Evolutionary conservation across 2,329 filamentous ascomycete species (phyloP).

Genomic region (Madurella mycetomatis): DNA sequence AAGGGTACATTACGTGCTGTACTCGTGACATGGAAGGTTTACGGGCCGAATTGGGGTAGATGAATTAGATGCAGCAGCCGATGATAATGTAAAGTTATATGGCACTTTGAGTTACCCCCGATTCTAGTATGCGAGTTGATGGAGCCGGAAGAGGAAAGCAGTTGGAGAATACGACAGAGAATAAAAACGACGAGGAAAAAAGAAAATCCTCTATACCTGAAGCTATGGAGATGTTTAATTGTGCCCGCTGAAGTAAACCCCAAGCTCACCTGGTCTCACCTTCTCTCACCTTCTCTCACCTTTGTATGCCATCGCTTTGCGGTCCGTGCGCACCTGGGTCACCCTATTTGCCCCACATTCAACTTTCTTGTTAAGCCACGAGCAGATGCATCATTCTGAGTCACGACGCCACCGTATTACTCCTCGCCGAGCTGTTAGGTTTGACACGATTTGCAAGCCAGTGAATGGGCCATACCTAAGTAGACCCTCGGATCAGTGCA

Average conservation of each 20-base stretch:
- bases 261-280: constrained; percentile 13
- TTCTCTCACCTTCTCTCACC: background rate
- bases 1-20: background rate
- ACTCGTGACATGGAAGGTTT: background rate
- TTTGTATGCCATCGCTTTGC: background rate
- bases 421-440: background rate
- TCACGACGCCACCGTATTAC: background rate
- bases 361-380: background rate
- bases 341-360: background rate
- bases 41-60: background rate
- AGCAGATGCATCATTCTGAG: background rate
- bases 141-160: too few species aligned
- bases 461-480: too few species aligned
- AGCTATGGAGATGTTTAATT: too few species aligned
- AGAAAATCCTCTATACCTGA: too few species aligned
- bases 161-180: too few species aligned
- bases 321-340: background rate
- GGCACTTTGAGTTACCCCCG: too few species aligned
- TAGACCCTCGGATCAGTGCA: too few species aligned
- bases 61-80: too few species aligned
- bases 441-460: background rate
- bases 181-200: too few species aligned
- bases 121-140: too few species aligned
- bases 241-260: too few species aligned
- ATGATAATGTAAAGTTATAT: too few species aligned